Conservation (phyloP, 1,284 basidiomycete species). For the Austroboletus olivaceoglutinosus region DNA sequence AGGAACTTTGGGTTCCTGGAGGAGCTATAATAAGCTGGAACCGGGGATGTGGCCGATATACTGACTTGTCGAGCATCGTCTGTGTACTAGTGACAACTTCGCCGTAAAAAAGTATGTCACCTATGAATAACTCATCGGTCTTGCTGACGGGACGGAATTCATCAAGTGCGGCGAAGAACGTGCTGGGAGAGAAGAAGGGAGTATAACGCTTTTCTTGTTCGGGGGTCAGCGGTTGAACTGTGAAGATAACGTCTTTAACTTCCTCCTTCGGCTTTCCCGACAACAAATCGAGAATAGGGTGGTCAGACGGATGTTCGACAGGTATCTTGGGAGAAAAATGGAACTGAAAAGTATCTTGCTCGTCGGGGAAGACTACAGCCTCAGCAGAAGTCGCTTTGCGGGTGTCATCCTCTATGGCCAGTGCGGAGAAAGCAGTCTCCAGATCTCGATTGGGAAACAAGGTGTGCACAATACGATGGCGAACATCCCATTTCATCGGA, state of each 20-base stretch:
- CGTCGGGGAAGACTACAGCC: slow-evolving; percentile 40
- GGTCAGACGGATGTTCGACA: slow-evolving; percentile 9
- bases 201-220: slow-evolving; percentile 39
- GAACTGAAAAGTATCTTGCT: slow-evolving; percentile 66
- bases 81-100: slow-evolving; percentile 94
- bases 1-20: slow-evolving; percentile 78
- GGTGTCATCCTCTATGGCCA: slow-evolving; percentile 43
- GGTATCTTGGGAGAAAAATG: slow-evolving; percentile 41
- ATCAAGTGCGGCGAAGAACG: slow-evolving; percentile 47
- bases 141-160: slow-evolving; percentile 22
- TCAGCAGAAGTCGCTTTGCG: slow-evolving; percentile 6
- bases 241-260: slow-evolving; percentile 52
- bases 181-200: slow-evolving; percentile 54
- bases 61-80: slow-evolving; percentile 90
- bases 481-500: slow-evolving; percentile 22
- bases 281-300: slow-evolving; percentile 24
- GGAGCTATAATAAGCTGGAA: not conserved
- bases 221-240: slow-evolving; percentile 39
- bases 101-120: slow-evolving; percentile 81
- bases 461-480: slow-evolving; percentile 12
- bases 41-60: slow-evolving; percentile 7
- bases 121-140: slow-evolving; percentile 53
- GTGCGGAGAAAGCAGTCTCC: slow-evolving; percentile 46
- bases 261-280: slow-evolving; percentile 28
- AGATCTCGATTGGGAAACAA: slow-evolving; percentile 26